phyloP scores from a whole-genome alignment of 2,329 filamentous ascomycete genomes.

The Fusarium liriodendri region DNA sequence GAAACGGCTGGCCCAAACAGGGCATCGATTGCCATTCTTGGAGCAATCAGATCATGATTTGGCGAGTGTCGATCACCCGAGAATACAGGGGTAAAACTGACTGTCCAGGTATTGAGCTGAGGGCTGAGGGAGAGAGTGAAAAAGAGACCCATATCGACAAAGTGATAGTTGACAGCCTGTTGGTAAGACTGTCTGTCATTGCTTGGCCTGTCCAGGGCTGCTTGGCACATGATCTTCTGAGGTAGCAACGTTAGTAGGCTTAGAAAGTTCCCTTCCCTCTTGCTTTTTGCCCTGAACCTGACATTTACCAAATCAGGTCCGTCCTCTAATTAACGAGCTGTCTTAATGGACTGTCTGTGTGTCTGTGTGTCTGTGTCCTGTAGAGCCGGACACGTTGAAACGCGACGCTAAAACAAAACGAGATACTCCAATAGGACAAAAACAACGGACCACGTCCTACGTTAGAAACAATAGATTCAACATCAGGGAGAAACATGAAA shows the following conservation, averaged over 20 bases:
- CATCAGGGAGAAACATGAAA: not conserved
- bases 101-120: not conserved
- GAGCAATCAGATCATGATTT: slow-evolving; percentile 6
- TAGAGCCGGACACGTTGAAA: not conserved
- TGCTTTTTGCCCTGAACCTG: not conserved
- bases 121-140: not conserved
- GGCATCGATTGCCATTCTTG: not conserved
- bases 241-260: not conserved
- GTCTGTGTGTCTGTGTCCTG: not conserved
- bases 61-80: slow-evolving; percentile 11
- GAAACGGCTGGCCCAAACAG: not conserved
- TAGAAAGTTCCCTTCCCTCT: not conserved
- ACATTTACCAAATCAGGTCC: not conserved
- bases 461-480: not conserved
- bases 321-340: not conserved
- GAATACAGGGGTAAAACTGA: not conserved
- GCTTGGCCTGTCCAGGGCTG: not conserved
- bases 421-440: not conserved
- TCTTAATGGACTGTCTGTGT: not conserved
- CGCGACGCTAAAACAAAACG: not conserved
- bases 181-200: not conserved
- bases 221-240: not conserved
- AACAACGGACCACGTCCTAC: not conserved
- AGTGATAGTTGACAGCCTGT: not conserved
- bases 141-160: not conserved